A percentile compares a stretch with the other conserved stretches of the same genome.
These are phyloP conservation scores for Fusarium torreyae DNA, from an alignment of 2,329 filamentous ascomycete species.

Conservation along the genomic window DNA sequence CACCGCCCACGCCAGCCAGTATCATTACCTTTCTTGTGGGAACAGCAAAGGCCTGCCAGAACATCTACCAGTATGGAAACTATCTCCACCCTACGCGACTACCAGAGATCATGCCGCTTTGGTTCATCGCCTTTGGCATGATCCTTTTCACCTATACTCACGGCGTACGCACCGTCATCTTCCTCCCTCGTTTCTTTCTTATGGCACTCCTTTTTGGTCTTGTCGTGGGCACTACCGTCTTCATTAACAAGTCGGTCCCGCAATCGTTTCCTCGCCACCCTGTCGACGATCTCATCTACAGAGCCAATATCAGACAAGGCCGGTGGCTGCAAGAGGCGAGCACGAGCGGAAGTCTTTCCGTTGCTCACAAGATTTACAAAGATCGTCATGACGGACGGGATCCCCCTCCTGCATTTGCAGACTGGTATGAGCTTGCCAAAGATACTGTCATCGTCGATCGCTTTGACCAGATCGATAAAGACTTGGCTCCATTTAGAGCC, in stretches of 20 bases:
- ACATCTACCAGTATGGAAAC: conserved; percentile 58
- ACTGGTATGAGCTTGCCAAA: conserved; percentile 85
- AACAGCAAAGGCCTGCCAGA: conserved; percentile 54
- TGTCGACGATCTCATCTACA: conserved; percentile 65
- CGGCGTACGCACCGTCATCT: conserved; percentile 60
- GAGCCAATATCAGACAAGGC: conserved; percentile 62
- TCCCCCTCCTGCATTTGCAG: conserved; percentile 86
- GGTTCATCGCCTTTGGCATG: conserved; percentile 59
- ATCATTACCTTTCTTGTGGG: conserved; percentile 63
- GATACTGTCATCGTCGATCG: conserved; percentile 83
- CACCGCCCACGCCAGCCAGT: conserved; percentile 59
- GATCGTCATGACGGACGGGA: conserved; percentile 72
- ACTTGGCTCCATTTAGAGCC: conserved; percentile 84
- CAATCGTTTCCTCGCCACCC: conserved; percentile 60
- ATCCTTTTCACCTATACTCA: conserved; percentile 61
- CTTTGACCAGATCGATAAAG: conserved; percentile 83
- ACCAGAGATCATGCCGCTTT: conserved; percentile 57
- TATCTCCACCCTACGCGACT: conserved; percentile 61
- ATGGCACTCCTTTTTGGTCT: conserved; percentile 57
- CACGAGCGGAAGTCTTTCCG: conserved; percentile 62
- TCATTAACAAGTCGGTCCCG: conserved; percentile 52
- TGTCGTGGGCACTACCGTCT: conserved; percentile 57
- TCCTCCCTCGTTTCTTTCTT: conserved; percentile 60
- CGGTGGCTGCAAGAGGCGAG: conserved; percentile 65
- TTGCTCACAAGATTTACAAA: conserved; percentile 65